Conservation (phyloP, 371 early-diverging fungal species). For the Parasitella parasitica region DNA sequence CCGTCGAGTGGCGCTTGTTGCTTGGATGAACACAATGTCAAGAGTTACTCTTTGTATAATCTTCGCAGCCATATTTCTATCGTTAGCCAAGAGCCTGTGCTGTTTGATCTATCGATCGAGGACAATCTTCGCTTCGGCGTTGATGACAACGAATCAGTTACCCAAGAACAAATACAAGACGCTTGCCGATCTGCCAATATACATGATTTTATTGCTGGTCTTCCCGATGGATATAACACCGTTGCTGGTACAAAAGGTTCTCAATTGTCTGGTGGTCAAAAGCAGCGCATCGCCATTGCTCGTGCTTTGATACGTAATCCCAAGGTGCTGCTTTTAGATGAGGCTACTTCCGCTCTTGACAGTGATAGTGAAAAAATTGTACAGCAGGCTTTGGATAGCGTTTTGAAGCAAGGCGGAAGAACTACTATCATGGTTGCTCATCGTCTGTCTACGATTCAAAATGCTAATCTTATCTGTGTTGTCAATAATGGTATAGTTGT, state of each 20-base stretch:
- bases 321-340: constrained; percentile 87
- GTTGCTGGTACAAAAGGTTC: constrained; percentile 76
- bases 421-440: constrained; percentile 75
- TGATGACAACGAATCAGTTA: constrained; percentile 33
- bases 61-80: constrained; percentile 74
- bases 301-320: constrained; percentile 81
- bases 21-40: constrained; percentile 67
- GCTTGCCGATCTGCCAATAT: constrained; percentile 73
- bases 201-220: constrained; percentile 68
- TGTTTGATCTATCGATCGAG: constrained; percentile 74
- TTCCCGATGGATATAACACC: constrained; percentile 80
- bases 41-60: constrained; percentile 55
- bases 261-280: constrained; percentile 70
- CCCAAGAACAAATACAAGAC: constrained; percentile 56
- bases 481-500: constrained; percentile 73
- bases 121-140: constrained; percentile 77
- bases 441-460: constrained; percentile 70
- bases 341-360: constrained; percentile 94
- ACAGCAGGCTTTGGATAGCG: constrained; percentile 80
- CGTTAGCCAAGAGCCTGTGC: constrained; percentile 84
- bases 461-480: constrained; percentile 75
- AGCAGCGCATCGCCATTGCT: constrained; percentile 72
- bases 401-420: constrained; percentile 57
- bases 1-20: constrained; percentile 54
- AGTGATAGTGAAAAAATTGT: constrained; percentile 86